Base-by-base conservation (phyloP, 352 stramenopile genomes). In the Globisporangium irregulare region DNA sequence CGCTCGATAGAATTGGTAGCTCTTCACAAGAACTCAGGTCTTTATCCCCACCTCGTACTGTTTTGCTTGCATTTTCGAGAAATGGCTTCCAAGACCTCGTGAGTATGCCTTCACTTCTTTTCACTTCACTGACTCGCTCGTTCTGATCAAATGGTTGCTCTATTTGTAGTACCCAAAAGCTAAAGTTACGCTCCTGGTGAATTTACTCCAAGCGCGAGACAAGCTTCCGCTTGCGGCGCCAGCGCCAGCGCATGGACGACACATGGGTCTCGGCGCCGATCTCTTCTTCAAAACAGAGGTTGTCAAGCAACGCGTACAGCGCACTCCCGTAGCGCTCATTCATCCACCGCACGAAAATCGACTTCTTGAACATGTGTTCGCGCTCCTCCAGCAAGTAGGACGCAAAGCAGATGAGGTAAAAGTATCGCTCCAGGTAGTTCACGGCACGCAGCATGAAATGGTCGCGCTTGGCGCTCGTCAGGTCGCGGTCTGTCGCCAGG, bases 361-460 rank as follows among this genome's bases (percentile, higher is more conserved):
- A 77, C 22, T 68, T 74, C 14, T 81, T 69, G 66, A 94, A 96
- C 15, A 77, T 72, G 24, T 79, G 59, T 2, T 41, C 58, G 25
- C 81, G 77, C 62, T 96, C 80, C 38, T 96, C 88, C 1, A 94
- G 71, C 34, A 96, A 59, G 56, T 96, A 97, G 62, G 89, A 91
- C 15, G 87, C 88, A 32, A 97, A 97, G 74, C 87, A 95, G 51
- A 97, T 79, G 25, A 97, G 80, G 68, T 97, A 95, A 58, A 96
- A 96, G 73, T 95, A 97, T 20, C 90, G 77, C 64, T 95, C 87
- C 9, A 96, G 76, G 73, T 97, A 97, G 69, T 97, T 95, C 51
- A 97, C 89, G 10, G 84, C 82, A 22, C 89, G 82, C 34, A 88
- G 72, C 86, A 95, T 94, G 73, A 91, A 93, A 64, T 82, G 86